Evolutionary conservation across 176 grass and related monocot genomes (phyloP), one percentile per base, ranked within the genome.

Genomic region (Eremochloa ophiuroides): DNA sequence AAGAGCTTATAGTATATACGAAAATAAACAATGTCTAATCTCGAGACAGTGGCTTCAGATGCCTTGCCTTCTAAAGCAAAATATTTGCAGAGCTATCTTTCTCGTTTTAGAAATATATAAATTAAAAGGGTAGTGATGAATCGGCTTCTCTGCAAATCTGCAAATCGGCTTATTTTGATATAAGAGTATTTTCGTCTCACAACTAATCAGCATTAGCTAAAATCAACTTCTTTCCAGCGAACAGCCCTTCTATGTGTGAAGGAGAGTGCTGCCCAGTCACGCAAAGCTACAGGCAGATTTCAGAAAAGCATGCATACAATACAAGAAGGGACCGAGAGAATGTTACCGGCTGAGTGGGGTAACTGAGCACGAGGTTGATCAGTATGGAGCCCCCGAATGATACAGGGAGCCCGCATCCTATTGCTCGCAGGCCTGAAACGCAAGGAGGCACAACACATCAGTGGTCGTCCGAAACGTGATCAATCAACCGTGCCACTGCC

Each of bases 281-380:
- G 23, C 22, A 60, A 40, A 20, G 55, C 25, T 77, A 41, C 23
- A 43, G 2, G n/a, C 58, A 42, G 2, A 18, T 20, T 77, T 30
- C 22, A 25, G 6, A 84, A 33, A 33, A 58, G 34, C 35, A 43
- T 51, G 33, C 16, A 40, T 20, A n/a, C 30, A 51, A 13, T 43
- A 2, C 14, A 50, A 59, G 31, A 43, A 59, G 31, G 34, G 20
- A 34, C 34, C 25, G 70, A 38, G 25, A 66, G 30, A 35, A 66
- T 15, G 18, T 80, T 56, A 92, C 90, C 77, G 79, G 90, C 74
- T 89, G 90, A 76, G 90, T 92, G 73, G 90, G 72, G 47, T 80
- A 86, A 40, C 47, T 86, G 66, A 89, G 75, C 31, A 72, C 0
- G 63, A 92, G 66, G 78, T 92, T 79, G 86, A 92, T 79, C 55